These are phyloP conservation scores for Sherardia arvensis DNA, from an alignment of 257 asterid species.

Conservation along the genomic window DNA sequence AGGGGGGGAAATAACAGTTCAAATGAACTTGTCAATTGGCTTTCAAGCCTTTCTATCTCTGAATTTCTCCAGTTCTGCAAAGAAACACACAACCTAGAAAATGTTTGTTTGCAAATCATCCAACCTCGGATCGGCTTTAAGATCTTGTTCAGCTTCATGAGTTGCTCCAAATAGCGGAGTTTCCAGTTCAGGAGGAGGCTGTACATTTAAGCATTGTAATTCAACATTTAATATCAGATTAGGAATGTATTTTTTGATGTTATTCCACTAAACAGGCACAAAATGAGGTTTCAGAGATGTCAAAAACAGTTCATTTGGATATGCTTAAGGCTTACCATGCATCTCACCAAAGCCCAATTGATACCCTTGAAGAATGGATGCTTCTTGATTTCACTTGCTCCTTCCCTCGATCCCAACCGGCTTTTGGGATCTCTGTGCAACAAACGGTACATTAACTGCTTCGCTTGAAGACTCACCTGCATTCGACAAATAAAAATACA, in stretches of 20 bases:
- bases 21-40: conserved; percentile 1
- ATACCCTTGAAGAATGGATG: conserved; percentile 86
- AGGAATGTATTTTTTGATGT: not conserved
- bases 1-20: conserved; percentile 2
- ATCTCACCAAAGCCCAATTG: conserved; percentile 90
- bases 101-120: conserved; percentile 78
- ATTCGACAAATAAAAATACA: not conserved
- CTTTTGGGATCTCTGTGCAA: conserved; percentile 88
- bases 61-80: not conserved
- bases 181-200: conserved; percentile 77
- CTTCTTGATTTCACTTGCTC: conserved; percentile 78
- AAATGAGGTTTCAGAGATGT: not conserved
- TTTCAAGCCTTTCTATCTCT: not conserved
- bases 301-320: not conserved
- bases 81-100: conserved; percentile 52
- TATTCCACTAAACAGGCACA: not conserved
- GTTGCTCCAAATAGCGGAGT: conserved; percentile 29
- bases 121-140: conserved; percentile 47
- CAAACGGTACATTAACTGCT: conserved; percentile 77
- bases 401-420: conserved; percentile 89
- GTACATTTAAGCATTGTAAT: conserved; percentile 9
- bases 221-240: conserved; percentile 4
- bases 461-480: conserved; percentile 82
- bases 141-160: conserved; percentile 35
- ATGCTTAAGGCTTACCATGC: conserved; percentile 47